Percentiles rank a stretch among this genome's conserved stretches.
These are phyloP conservation scores for Erodium maritimum DNA, from an alignment of 345 rosid genomes.

Conservation along the genomic window DNA sequence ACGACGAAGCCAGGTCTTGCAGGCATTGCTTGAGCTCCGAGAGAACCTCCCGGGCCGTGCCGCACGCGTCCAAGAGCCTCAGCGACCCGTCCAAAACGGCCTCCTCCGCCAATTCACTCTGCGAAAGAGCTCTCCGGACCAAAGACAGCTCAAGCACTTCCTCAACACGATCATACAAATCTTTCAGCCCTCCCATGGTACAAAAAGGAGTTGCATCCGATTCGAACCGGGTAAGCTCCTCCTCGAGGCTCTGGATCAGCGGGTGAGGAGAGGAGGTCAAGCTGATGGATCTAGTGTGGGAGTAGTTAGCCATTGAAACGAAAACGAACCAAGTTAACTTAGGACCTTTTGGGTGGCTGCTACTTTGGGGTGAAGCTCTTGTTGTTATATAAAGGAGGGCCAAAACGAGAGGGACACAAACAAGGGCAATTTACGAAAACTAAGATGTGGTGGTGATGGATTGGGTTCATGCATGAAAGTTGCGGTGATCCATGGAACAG, in stretches of 20 bases:
- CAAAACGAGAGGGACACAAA: too few species aligned
- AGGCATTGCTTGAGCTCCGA: slow-evolving; percentile 16
- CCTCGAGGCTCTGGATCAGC: slow-evolving; percentile 9
- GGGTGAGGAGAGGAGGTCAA: slow-evolving; percentile 20
- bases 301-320: neutral
- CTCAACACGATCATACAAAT: slow-evolving; percentile 21
- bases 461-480: neutral
- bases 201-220: slow-evolving; percentile 5
- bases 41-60: slow-evolving; percentile 21
- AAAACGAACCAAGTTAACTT: too few species aligned
- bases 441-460: neutral
- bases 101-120: slow-evolving; percentile 14
- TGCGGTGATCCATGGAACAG: neutral
- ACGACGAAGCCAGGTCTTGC: slow-evolving; percentile 18
- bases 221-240: slow-evolving; percentile 9
- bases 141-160: slow-evolving; percentile 17
- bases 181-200: slow-evolving; percentile 17
- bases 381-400: too few species aligned
- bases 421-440: too few species aligned
- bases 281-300: slow-evolving; percentile 20
- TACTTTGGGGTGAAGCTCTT: too few species aligned
- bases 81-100: slow-evolving; percentile 25
- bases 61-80: slow-evolving; percentile 24
- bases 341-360: too few species aligned
- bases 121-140: slow-evolving; percentile 15